phyloP scores from a whole-genome alignment of 2,329 filamentous ascomycete genomes.

The Gaeumannomyces sp. region DNA sequence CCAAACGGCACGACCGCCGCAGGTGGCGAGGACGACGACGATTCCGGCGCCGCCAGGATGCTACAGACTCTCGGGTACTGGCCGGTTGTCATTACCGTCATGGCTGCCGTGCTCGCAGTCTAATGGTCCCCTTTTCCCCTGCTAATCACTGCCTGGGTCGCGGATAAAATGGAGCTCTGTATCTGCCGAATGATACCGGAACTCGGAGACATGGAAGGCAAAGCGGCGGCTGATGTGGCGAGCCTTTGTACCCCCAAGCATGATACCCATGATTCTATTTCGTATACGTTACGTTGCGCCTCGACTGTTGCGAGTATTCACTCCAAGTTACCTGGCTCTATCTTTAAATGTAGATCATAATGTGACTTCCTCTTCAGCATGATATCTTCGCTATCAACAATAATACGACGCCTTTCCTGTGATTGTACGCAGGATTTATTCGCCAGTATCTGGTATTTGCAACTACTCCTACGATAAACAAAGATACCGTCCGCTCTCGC shows the following conservation, averaged over 20 bases:
- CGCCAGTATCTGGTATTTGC: too few relatives aligned
- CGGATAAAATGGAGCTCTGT: not conserved
- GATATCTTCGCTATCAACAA: too few relatives aligned
- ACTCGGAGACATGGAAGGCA: not conserved
- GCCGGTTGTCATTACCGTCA: conserved; percentile 39
- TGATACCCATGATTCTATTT: not conserved
- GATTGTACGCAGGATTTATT: too few relatives aligned
- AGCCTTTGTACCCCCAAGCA: not conserved
- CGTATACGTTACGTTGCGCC: not conserved
- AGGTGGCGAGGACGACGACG: conserved; percentile 35
- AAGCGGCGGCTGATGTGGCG: not conserved
- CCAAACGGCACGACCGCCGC: conserved; percentile 57
- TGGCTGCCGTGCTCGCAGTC: conserved; percentile 21
- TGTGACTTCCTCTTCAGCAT: too few relatives aligned
- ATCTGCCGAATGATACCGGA: not conserved
- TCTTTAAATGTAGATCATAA: too few relatives aligned
- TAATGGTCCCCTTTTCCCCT: not conserved
- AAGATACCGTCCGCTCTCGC: too few relatives aligned
- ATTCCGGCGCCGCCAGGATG: conserved; percentile 28
- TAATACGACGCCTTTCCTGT: too few relatives aligned
- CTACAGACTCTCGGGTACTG: conserved; percentile 40
- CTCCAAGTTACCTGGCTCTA: too few relatives aligned
- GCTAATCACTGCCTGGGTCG: not conserved
- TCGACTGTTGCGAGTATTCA: too few relatives aligned
- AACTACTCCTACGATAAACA: too few relatives aligned